A percentile compares a stretch with the other conserved stretches of the same genome.
These are phyloP conservation scores for Pleurotus salmoneostramineus DNA, from an alignment of 768 basidiomycete genomes.

Conservation along the genomic window DNA sequence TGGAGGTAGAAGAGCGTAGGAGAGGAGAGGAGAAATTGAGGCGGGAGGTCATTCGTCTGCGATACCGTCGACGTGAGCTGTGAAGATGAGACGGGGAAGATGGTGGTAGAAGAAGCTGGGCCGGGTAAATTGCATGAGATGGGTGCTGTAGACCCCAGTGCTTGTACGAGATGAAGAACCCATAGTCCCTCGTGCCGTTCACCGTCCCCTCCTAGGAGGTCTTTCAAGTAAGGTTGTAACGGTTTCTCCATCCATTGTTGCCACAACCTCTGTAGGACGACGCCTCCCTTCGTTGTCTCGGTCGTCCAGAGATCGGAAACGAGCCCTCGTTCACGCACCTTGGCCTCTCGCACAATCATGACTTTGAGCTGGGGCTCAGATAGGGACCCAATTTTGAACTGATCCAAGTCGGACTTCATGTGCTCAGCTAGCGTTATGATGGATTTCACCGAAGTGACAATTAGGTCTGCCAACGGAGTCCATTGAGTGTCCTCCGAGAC, in stretches of 20 bases:
- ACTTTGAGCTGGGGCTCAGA: slow-evolving; percentile 53
- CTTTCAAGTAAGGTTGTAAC: slow-evolving; percentile 6
- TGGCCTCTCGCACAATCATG: slow-evolving; percentile 50
- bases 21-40: slow-evolving; percentile 58
- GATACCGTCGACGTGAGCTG: background rate
- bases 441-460: slow-evolving; percentile 43
- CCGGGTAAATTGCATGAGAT: slow-evolving; percentile 36
- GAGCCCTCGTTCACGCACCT: slow-evolving; percentile 46
- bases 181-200: slow-evolving; percentile 25
- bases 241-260: slow-evolving; percentile 24
- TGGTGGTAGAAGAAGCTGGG: slow-evolving; percentile 5
- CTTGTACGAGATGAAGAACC: slow-evolving; percentile 44
- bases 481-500: slow-evolving; percentile 10
- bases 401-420: slow-evolving; percentile 70
- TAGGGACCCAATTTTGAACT: slow-evolving; percentile 63
- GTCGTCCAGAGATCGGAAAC: slow-evolving; percentile 48
- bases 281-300: slow-evolving; percentile 18
- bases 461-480: slow-evolving; percentile 37
- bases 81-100: background rate
- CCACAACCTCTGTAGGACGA: slow-evolving; percentile 28
- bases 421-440: slow-evolving; percentile 49
- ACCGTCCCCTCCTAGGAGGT: slow-evolving; percentile 4
- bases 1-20: slow-evolving; percentile 56
- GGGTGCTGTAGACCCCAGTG: slow-evolving; percentile 33
- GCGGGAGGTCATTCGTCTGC: slow-evolving; percentile 49